Evolutionary conservation across 2,329 filamentous ascomycete genomes (phyloP).

Genomic region (Harringtonia aguacate): DNA sequence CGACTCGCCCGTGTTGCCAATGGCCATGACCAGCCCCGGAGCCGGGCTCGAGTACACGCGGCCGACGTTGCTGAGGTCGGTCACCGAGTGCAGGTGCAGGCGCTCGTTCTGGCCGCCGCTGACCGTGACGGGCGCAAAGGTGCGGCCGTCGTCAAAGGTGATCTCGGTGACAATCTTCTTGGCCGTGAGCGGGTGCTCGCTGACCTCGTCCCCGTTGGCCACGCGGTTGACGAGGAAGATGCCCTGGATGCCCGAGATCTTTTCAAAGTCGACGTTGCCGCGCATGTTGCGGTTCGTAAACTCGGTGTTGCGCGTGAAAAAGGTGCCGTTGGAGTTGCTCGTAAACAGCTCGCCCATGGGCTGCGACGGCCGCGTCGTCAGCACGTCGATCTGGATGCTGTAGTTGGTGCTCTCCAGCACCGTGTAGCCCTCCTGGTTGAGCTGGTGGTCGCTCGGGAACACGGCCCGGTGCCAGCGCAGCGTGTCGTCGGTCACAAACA

Average conservation of each 20-base stretch:
- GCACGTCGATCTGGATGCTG: conserved; percentile 92
- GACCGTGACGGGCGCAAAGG: conserved; percentile 62
- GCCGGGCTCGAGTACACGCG: conserved; percentile 89
- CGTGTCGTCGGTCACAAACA: conserved; percentile 81
- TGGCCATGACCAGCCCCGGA: conserved; percentile 85
- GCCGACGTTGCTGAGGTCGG: conserved; percentile 70
- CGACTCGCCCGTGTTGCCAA: conserved; percentile 76
- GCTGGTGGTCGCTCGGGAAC: conserved; percentile 70
- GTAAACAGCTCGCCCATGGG: conserved; percentile 85
- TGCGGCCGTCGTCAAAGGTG: conserved; percentile 90
- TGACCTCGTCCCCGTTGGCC: conserved; percentile 71
- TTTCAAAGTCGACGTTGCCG: conserved; percentile 89
- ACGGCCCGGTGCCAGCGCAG: conserved; percentile 83
- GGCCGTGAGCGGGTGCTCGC: conserved; percentile 32
- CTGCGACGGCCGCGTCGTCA: conserved; percentile 53
- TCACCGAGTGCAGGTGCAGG: conserved; percentile 88
- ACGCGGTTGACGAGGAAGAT: conserved; percentile 86
- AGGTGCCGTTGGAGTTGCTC: conserved; percentile 95
- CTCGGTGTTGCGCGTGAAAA: conserved; percentile 84
- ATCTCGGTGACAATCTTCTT: conserved; percentile 74
- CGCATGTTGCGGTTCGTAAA: conserved; percentile 75
- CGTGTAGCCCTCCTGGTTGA: conserved; percentile 82
- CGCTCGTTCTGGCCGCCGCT: conserved; percentile 34
- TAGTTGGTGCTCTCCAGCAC: conserved; percentile 94
- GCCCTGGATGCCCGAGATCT: conserved; percentile 82